A percentile compares a stretch with the other conserved stretches of the same genome.
phyloP scores from a whole-genome alignment of 108 stramenopile genomes.

The Cylindrotheca fusiformis region DNA sequence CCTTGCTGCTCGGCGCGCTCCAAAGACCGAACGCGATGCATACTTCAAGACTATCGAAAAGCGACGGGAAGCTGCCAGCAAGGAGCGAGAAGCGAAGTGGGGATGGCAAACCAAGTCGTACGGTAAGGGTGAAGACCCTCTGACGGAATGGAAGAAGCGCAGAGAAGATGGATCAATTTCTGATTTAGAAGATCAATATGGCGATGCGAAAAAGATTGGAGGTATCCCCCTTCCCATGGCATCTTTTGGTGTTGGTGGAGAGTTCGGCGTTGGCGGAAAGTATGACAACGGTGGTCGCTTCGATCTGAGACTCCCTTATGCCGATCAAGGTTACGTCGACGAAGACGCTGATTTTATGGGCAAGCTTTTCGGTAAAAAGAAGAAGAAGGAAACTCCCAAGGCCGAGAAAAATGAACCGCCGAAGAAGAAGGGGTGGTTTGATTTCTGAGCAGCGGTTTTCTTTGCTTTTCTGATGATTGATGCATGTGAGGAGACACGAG shows the following conservation, averaged over 20 bases:
- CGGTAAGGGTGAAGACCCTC: conserved; percentile 79
- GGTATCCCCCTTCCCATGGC: conserved; percentile 85
- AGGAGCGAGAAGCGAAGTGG: conserved; percentile 81
- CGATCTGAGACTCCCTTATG: conserved; percentile 93
- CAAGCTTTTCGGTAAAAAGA: conserved; percentile 69
- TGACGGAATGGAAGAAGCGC: conserved; percentile 86
- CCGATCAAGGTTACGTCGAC: conserved; percentile 91
- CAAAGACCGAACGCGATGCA: conserved; percentile 59
- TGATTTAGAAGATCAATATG: conserved; percentile 85
- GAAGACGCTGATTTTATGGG: conserved; percentile 75
- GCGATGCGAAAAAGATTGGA: conserved; percentile 78
- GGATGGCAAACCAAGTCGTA: conserved; percentile 85
- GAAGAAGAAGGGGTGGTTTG: conserved; percentile 25
- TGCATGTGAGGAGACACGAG: no score
- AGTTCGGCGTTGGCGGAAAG: conserved; percentile 90
- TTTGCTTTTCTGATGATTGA: no score
- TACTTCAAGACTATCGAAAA: conserved; percentile 79
- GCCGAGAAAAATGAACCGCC: conserved; percentile 3
- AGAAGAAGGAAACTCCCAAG: conserved; percentile 39
- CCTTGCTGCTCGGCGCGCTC: conserved; percentile 49
- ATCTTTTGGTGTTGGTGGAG: conserved; percentile 88
- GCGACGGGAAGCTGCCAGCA: conserved; percentile 56
- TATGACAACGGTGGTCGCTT: conserved; percentile 96
- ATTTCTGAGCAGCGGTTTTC: no score
- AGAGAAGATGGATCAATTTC: conserved; percentile 68